Percentiles rank a stretch among this genome's conserved stretches.
phyloP scores from a whole-genome alignment of 1,284 basidiomycete genomes.

The Mycena sp. region DNA sequence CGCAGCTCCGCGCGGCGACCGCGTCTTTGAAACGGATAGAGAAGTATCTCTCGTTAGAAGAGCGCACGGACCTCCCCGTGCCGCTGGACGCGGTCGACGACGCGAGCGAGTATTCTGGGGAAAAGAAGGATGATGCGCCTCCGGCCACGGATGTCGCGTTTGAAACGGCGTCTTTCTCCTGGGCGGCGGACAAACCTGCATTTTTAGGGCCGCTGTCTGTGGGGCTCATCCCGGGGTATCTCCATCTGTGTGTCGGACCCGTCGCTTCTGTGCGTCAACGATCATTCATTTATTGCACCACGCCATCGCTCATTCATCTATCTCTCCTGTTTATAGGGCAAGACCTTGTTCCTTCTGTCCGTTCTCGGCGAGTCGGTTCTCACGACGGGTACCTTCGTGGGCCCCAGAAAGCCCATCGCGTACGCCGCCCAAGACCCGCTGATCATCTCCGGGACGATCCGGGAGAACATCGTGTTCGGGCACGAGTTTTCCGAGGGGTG shows the following conservation, averaged over 20 bases:
- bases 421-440: slow-evolving; percentile 45
- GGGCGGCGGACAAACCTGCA: slow-evolving; percentile 20
- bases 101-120: background rate
- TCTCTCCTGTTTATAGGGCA: slow-evolving; percentile 27
- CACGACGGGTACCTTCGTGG: slow-evolving; percentile 8
- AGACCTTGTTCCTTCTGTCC: slow-evolving; percentile 33
- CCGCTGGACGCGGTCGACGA: background rate
- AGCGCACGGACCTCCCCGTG: background rate
- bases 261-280: slow-evolving; percentile 39
- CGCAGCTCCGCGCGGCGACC: slow-evolving; percentile 39
- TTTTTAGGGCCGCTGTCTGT: slow-evolving; percentile 14
- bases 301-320: background rate
- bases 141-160: background rate
- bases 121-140: background rate
- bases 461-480: slow-evolving; percentile 40
- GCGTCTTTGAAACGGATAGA: slow-evolving; percentile 41
- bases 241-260: slow-evolving; percentile 40
- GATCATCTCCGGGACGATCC: slow-evolving; percentile 39
- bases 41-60: slow-evolving; percentile 35
- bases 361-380: slow-evolving; percentile 32
- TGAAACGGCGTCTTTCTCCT: slow-evolving; percentile 20
- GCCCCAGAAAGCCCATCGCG: slow-evolving; percentile 30
- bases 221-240: slow-evolving; percentile 8
- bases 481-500: slow-evolving; percentile 34
- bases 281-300: background rate